phyloP scores from a whole-genome alignment of 1,284 basidiomycete genomes.

The Anthracocystis panici-leucophaei region DNA sequence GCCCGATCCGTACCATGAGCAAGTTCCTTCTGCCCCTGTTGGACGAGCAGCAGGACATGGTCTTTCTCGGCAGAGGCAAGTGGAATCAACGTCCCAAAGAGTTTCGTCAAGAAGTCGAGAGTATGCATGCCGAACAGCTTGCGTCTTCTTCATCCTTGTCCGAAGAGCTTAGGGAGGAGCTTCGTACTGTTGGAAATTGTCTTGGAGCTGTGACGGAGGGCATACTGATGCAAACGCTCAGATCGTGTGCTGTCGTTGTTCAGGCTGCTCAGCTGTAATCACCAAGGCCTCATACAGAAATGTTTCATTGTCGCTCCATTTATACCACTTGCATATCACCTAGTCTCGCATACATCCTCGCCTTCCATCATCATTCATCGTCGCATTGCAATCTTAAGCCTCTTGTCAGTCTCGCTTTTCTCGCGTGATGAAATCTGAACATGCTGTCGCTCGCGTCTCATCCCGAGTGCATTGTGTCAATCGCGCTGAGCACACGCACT shows the following conservation, averaged over 20 bases:
- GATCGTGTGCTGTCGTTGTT: slow-evolving; percentile 19
- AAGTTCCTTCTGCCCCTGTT: slow-evolving; percentile 23
- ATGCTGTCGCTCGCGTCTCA: neutral
- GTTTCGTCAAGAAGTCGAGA: slow-evolving; percentile 40
- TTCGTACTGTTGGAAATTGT: slow-evolving; percentile 33
- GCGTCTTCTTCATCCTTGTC: neutral
- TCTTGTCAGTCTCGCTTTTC: neutral
- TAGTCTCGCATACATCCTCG: neutral
- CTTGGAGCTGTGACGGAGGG: slow-evolving; percentile 46
- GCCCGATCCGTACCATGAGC: slow-evolving; percentile 25
- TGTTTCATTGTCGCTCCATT: too few relatives aligned
- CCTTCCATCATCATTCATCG: neutral
- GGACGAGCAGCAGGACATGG: slow-evolving; percentile 36
- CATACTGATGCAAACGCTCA: slow-evolving; percentile 15
- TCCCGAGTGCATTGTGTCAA: too few relatives aligned
- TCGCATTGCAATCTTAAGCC: neutral
- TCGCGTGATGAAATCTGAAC: neutral
- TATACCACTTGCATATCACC: neutral
- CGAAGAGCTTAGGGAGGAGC: slow-evolving; percentile 28
- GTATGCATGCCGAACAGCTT: slow-evolving; percentile 22
- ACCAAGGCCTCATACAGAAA: neutral
- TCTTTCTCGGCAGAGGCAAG: slow-evolving; percentile 52
- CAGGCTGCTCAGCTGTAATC: slow-evolving; percentile 30
- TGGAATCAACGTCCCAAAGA: slow-evolving; percentile 39
- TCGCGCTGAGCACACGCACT: neutral